These are phyloP conservation scores for Apodospora peruviana DNA, from an alignment of 495 filamentous ascomycete genomes.

Conservation along the genomic window DNA sequence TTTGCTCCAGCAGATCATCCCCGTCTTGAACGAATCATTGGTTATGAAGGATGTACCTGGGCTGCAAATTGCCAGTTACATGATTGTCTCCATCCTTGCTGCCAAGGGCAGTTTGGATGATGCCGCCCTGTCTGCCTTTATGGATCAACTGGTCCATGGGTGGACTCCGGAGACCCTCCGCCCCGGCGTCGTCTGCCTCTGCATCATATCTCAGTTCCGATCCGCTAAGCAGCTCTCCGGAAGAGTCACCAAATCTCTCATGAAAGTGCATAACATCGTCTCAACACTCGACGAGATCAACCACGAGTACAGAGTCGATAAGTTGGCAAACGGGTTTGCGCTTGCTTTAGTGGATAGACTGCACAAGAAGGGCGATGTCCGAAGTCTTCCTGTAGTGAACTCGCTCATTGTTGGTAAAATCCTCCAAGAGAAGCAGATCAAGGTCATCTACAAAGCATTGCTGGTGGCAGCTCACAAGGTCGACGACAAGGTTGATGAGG, in stretches of 20 bases:
- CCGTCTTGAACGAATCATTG: conserved; percentile 70
- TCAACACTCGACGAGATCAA: conserved; percentile 56
- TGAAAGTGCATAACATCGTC: conserved; percentile 56
- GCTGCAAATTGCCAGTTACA: conserved; percentile 78
- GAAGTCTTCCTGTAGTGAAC: conserved; percentile 52
- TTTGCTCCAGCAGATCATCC: conserved; percentile 66
- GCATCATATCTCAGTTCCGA: conserved; percentile 70
- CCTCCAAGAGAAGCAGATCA: conserved; percentile 56
- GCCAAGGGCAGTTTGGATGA: conserved; percentile 75
- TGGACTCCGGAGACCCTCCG: conserved; percentile 67
- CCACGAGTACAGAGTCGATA: conserved; percentile 61
- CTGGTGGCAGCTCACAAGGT: conserved; percentile 52
- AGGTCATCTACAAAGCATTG: conserved; percentile 56
- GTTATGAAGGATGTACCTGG: conserved; percentile 66
- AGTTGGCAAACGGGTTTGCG: conserved; percentile 66
- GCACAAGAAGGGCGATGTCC: conserved; percentile 52
- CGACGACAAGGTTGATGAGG: conserved; percentile 35
- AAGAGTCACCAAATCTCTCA: conserved; percentile 61
- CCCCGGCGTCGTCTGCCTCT: conserved; percentile 73
- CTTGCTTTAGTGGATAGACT: conserved; percentile 60
- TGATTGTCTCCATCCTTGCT: conserved; percentile 78
- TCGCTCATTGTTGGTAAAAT: conserved; percentile 55
- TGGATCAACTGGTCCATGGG: conserved; percentile 74
- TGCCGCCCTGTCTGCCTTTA: conserved; percentile 66
- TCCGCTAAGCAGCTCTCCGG: conserved; percentile 62